Evolutionary conservation across 164 flowering plant species (phyloP), one percentile per base, ranked within the genome.

Genomic region (Annona cherimola): DNA sequence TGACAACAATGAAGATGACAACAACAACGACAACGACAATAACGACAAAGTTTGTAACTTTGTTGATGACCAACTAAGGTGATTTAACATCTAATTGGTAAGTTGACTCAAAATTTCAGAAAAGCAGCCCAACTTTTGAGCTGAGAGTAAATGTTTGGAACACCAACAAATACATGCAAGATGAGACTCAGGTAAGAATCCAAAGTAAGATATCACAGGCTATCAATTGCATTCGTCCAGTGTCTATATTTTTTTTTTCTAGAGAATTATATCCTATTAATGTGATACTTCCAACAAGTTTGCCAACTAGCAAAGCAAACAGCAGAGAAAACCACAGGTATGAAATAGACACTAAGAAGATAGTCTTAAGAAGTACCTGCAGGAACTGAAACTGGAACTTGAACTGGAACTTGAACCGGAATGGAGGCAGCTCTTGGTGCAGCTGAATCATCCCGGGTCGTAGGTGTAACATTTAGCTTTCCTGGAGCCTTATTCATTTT

Each of bases 401-500:
- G n/a, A n/a, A n/a, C n/a, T n/a, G n/a, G n/a, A n/a, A n/a, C n/a
- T n/a, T n/a, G 70, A 40, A 70, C 46, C 12, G 82, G 72, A 57
- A 81, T 83, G 78, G 83, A 75, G 64, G 75, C 73, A 75, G 67
- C 81, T 77, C 83, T 83, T 50, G 76, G 69, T n/a, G 81, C 77
- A 71, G 74, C 64, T 12, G 81, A 74, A 74, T 86, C 92, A 62
- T 83, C 88, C 42, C 84, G 89, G 69, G 87, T 81, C 85, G 86
- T 46, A 61, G 87, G 76, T 20, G 92, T 76, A 9, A 84, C 82
- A 79, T 67, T 85, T 66, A 85, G 77, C 74, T 89, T 89, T 35
- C 81, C 89, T 66, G 91, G 89, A 79, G 80, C 69, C 81, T 86
- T 93, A 41, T 79, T 76, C 61, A 82, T 67, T 84, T 83, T 93